Base-by-base conservation (phyloP, 441 rosid species). In the Bruguiera hainesii region DNA sequence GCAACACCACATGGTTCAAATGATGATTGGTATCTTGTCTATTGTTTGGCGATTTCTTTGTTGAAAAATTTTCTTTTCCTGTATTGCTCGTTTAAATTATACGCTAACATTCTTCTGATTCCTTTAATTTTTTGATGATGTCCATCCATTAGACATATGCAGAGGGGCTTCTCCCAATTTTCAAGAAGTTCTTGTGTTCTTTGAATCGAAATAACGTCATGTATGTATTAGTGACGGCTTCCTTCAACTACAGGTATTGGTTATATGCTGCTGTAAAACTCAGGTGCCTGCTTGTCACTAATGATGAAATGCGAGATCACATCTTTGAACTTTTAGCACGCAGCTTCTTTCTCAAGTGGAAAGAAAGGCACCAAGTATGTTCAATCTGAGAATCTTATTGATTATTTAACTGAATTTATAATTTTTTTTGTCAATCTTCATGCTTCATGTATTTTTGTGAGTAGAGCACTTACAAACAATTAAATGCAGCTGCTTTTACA, bases 241-340 rank as follows among this genome's bases (percentile, higher is more conserved):
- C 29, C 16, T 23, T 11, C 3, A 2, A 56, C 10, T 80, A 60
- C 67, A 90, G 94, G 97, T 93, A 87, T 68, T 93, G 97, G 93
- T 87, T 90, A 0, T 93, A 87, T 66, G 96, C 97, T 69, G 82
- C 93, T 70, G 90, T 86, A 30, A 89, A 84, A 67, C 85, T 90
- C 61, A 83, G 83, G 73, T 93, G 97, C 75, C 77, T 85, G 72
- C 85, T 90, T 31, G 87, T 90, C 70, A 93, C 96, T 3, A 93
- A 93, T 75, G 97, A 93, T 76, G 96, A 93, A 76, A 90, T 93
- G 97, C 87, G 94, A 69, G 97, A 90, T 76, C 94, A 90, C 85
- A 89, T 86, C 64, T 93, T 90, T 75, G 94, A 89, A 79, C 89
- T 93, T 42, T 39, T 93, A 42, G 88, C 97, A 25, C 84, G 69